These are phyloP conservation scores for Naganishia vaughanmartiniae DNA, from an alignment of 768 basidiomycete genomes.

Conservation along the genomic window DNA sequence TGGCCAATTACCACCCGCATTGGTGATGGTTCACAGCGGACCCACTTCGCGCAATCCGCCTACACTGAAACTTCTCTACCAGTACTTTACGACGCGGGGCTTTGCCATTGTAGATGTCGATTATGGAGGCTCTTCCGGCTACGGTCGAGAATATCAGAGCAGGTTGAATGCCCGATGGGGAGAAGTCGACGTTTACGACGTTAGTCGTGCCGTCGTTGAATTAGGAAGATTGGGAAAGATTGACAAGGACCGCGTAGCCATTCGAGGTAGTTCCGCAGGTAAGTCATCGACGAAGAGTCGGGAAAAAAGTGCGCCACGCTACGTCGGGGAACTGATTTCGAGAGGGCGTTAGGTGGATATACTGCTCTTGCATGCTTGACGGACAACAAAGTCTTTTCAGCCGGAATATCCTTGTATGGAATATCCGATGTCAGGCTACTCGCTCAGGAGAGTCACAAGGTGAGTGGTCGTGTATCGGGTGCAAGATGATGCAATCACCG, in stretches of 20 bases:
- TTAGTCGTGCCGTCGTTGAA: constrained; percentile 58
- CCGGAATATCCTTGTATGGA: constrained; percentile 66
- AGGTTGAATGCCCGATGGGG: constrained; percentile 59
- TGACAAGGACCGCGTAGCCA: constrained; percentile 64
- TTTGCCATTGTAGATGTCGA: constrained; percentile 66
- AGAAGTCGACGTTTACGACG: constrained; percentile 68
- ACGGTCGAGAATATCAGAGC: constrained; percentile 66
- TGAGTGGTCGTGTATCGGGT: constrained; percentile 2
- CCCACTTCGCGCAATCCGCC: constrained; percentile 51
- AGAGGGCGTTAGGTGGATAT: constrained; percentile 56
- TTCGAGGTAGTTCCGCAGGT: constrained; percentile 67
- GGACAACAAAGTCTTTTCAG: constrained; percentile 59
- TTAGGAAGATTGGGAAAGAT: constrained; percentile 60
- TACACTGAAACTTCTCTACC: constrained; percentile 1
- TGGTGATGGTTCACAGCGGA: constrained; percentile 69
- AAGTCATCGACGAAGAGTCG: background rate
- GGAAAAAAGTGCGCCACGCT: background rate
- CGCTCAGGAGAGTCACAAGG: constrained; percentile 64
- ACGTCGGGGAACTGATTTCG: background rate
- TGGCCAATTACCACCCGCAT: constrained; percentile 66
- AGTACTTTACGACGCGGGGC: constrained; percentile 38
- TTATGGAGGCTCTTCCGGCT: constrained; percentile 69
- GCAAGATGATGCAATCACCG: no score
- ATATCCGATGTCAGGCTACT: constrained; percentile 64
- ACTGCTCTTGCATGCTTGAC: constrained; percentile 61